Evolutionary conservation across 352 stramenopile species (phyloP).

Genomic region (Globisporangium sylvaticum): DNA sequence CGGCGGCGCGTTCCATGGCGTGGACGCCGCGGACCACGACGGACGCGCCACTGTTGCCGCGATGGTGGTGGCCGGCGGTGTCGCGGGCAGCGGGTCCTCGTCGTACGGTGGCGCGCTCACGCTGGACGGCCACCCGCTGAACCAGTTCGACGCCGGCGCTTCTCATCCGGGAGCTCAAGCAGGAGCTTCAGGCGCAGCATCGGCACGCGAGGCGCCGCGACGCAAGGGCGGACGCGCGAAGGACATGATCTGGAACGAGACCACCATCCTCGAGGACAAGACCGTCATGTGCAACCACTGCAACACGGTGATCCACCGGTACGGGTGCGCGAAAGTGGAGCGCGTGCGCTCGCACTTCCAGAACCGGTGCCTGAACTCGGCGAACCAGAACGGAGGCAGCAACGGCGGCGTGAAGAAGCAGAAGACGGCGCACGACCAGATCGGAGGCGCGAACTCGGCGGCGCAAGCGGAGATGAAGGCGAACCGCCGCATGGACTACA

Average conservation of each 20-base stretch:
- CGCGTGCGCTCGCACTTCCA: conserved; percentile 68
- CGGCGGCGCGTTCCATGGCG: background rate
- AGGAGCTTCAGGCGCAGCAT: background rate
- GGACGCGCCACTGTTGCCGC: background rate
- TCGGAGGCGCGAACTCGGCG: background rate
- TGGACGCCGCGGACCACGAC: conserved; percentile 8
- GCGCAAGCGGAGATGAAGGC: background rate
- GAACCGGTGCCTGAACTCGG: conserved; percentile 38
- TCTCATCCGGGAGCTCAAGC: background rate
- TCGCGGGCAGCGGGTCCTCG: no score
- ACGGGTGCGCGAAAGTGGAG: conserved; percentile 67
- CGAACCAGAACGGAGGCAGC: background rate
- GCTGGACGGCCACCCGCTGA: conserved; percentile 7
- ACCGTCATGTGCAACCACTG: conserved; percentile 69
- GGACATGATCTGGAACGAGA: conserved; percentile 55
- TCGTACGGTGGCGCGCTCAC: conserved; percentile 2
- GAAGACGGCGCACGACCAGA: background rate
- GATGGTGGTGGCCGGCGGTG: background rate
- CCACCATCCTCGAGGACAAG: conserved; percentile 52
- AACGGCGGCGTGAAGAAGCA: conserved; percentile 14
- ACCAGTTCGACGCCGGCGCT: conserved; percentile 6
- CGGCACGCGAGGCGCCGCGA: conserved; percentile 15
- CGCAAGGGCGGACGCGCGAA: conserved; percentile 47
- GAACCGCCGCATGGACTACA: conserved; percentile 23
- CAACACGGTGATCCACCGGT: conserved; percentile 58